A percentile compares a stretch with the other conserved stretches of the same genome.
phyloP scores from a whole-genome alignment of 2,329 filamentous ascomycete genomes.

The Fusarium algeriense region DNA sequence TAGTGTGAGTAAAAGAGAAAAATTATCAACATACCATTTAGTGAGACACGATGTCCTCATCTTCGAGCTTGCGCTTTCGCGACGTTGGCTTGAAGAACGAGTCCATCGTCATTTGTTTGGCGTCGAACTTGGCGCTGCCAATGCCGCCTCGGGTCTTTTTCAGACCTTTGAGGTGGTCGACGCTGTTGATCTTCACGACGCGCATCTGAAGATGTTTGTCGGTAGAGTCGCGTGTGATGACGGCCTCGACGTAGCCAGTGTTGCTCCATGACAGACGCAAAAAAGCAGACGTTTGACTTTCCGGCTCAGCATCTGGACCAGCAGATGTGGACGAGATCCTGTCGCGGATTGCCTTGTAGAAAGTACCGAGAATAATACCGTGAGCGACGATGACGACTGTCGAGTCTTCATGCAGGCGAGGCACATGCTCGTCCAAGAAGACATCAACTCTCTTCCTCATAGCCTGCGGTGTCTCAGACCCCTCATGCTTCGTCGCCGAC shows the following conservation, averaged over 20 bases:
- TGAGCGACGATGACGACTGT: constrained; percentile 74
- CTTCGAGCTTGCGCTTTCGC: constrained; percentile 46
- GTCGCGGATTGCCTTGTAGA: constrained; percentile 73
- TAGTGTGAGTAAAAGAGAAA: constrained; percentile 13
- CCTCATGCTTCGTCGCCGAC: constrained; percentile 52
- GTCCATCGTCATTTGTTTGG: constrained; percentile 79
- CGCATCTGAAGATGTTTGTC: constrained; percentile 48
- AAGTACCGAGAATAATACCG: constrained; percentile 79
- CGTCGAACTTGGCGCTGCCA: constrained; percentile 81
- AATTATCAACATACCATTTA: constrained; percentile 56
- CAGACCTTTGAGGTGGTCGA: constrained; percentile 77
- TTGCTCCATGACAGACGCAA: constrained; percentile 62
- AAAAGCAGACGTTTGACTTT: constrained; percentile 20
- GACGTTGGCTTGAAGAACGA: constrained; percentile 74
- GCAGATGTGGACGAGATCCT: constrained; percentile 57
- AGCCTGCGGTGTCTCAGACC: constrained; percentile 75
- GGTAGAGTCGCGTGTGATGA: constrained; percentile 29
- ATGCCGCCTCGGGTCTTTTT: constrained; percentile 87
- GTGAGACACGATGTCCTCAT: constrained; percentile 35
- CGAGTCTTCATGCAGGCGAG: constrained; percentile 53
- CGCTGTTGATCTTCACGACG: constrained; percentile 75
- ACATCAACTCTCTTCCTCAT: constrained; percentile 73
- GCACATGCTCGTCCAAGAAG: constrained; percentile 77
- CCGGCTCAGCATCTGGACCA: constrained; percentile 26
- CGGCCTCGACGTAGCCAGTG: constrained; percentile 61